Evolutionary conservation across 139 green algal species (phyloP).

Genomic region (Dunaliella sp.): DNA sequence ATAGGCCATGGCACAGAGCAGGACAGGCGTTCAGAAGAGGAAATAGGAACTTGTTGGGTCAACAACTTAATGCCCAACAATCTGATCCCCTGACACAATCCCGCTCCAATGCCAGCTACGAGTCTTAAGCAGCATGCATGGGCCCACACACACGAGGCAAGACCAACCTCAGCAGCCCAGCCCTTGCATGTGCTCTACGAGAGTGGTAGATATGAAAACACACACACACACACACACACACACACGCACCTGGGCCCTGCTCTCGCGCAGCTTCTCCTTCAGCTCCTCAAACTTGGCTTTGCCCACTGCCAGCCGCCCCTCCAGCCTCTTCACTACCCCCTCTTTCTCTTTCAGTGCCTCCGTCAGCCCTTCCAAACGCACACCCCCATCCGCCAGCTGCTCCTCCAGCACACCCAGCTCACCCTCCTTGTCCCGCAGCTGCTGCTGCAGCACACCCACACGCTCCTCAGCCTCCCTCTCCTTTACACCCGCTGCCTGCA

Average conservation of each 20-base stretch:
- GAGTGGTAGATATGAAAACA: neutral
- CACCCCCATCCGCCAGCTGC: neutral
- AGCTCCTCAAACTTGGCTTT: constrained; percentile 17
- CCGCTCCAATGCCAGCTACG: too few relatives aligned
- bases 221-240: neutral
- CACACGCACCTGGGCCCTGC: neutral
- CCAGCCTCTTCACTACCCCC: neutral
- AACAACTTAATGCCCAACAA: too few relatives aligned
- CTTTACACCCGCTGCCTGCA: neutral
- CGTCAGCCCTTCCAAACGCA: neutral
- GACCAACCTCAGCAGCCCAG: neutral
- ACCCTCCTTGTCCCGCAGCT: neutral
- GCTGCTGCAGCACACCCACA: neutral
- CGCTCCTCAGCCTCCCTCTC: neutral
- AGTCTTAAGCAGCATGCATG: too few relatives aligned
- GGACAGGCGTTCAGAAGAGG: too few relatives aligned
- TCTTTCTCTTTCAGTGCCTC: neutral
- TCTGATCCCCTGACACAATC: too few relatives aligned
- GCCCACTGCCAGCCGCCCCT: neutral
- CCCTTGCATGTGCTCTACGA: too few relatives aligned
- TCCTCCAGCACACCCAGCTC: neutral
- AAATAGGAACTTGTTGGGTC: too few relatives aligned
- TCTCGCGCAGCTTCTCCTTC: constrained; percentile 6
- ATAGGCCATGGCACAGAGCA: too few relatives aligned
- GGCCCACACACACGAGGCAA: neutral